Conservation (phyloP, 1,284 basidiomycete species). For the Ceratobasidium papillatum region DNA sequence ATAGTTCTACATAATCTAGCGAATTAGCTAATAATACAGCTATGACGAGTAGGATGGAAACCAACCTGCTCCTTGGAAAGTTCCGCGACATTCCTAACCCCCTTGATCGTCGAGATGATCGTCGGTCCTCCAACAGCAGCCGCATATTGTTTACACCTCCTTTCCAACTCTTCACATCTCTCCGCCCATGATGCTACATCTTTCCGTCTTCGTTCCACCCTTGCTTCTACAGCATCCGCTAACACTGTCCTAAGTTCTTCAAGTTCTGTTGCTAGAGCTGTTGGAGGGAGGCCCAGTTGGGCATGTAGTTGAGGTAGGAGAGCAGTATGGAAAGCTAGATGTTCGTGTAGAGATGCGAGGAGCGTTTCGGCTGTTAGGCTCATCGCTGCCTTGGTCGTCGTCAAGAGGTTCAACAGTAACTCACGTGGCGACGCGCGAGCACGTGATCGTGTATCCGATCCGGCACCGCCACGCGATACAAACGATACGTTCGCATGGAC, state of each 20-base stretch:
- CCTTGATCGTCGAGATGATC: conserved; percentile 65
- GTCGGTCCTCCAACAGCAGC: conserved; percentile 73
- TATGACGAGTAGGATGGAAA: background rate
- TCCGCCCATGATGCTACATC: conserved; percentile 75
- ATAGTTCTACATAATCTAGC: conserved; percentile 59
- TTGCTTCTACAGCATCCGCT: conserved; percentile 71
- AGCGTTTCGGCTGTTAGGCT: conserved; percentile 54
- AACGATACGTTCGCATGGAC: background rate
- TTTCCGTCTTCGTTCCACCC: conserved; percentile 68
- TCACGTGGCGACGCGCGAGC: conserved; percentile 6
- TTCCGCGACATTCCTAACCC: conserved; percentile 58
- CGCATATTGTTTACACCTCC: conserved; percentile 67
- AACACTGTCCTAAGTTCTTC: conserved; percentile 69
- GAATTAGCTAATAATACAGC: conserved; percentile 6
- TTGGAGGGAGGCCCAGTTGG: conserved; percentile 73
- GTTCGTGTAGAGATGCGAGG: conserved; percentile 77
- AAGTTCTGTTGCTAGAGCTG: conserved; percentile 78
- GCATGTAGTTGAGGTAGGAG: conserved; percentile 75
- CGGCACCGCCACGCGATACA: background rate
- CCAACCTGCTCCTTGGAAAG: conserved; percentile 59
- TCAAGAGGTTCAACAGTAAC: conserved; percentile 4
- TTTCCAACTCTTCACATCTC: conserved; percentile 69
- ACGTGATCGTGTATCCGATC: conserved; percentile 28
- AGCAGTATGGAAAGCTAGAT: conserved; percentile 77
- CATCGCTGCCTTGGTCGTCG: conserved; percentile 15